Conservation (phyloP, 148 eudicot genomes). For the Nyssa sinensis region DNA sequence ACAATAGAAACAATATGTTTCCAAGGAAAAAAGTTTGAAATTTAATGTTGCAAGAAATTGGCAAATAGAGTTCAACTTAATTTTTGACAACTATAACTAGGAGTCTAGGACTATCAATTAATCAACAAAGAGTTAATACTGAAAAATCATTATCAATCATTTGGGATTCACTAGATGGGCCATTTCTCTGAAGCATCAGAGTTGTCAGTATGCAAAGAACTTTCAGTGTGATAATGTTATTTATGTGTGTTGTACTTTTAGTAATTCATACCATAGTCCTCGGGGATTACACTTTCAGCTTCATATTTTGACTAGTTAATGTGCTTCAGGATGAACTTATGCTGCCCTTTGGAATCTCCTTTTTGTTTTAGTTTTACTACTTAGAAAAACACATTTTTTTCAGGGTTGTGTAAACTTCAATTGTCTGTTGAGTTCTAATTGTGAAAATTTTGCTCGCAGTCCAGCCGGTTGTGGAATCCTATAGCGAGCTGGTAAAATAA, state of each 20-base stretch:
- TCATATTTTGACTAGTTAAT: no score
- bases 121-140: no score
- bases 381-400: no score
- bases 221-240: background rate
- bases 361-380: no score
- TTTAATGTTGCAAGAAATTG: no score
- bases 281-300: background rate
- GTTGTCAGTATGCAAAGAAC: background rate
- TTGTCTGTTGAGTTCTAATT: background rate
- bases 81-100: no score
- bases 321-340: background rate
- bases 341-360: background rate
- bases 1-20: no score
- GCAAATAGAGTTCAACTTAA: no score
- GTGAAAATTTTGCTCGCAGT: slow-evolving; percentile 2
- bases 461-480: background rate
- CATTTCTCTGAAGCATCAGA: background rate
- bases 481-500: background rate
- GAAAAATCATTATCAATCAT: no score
- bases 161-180: background rate
- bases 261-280: background rate
- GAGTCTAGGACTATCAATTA: no score
- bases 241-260: background rate
- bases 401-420: background rate
- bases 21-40: no score